Evolutionary conservation across 139 green algal genomes (phyloP), one percentile per base, ranked within the genome.

Genomic region (Spirogloea muscicola): DNA sequence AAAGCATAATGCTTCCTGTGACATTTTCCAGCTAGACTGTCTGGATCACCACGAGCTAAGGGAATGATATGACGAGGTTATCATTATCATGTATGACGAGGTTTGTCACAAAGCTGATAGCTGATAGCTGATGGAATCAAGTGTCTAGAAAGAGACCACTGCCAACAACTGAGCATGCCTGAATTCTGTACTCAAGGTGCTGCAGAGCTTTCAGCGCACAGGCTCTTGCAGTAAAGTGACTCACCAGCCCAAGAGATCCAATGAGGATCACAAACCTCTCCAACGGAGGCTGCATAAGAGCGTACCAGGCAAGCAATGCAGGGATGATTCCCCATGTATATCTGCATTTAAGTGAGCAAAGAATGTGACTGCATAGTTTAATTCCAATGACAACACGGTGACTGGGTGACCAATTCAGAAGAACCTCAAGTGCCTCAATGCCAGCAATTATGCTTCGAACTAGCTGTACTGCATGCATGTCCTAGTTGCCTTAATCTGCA

Each of bases 301-400:
- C 85, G 7, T 89, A 87, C 87, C 89, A 96, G 1, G 86, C 91
- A 36, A 87, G 75, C n/a, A 96, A 77, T 42, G 83, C 89, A 10
- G 91, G 91, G 29, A 88, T 77, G 6, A 96, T 89, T 27, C 84
- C 87, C 88, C 89, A 96, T 9, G 89, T 38, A 68, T 91, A 96
- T 13, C 91, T 77, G 55, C n/a, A 75, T 4, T 33, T 41, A 43
- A n/a, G n/a, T n/a, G 52, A 7, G 10, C 42, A 7, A 42, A 43
- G 40, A 52, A 16, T 27, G 44, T 52, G 3, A 36, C 40, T 36
- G 31, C 13, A 65, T 65, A 13, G 13, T 58, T 65, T 13, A 13
- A 36, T 65, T 65, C 31, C 13, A 58, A n/a, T n/a, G n/a, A 58
- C 57, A 65, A 16, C 31, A 9, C 16, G 44, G 60, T 16, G 43